phyloP scores from a whole-genome alignment of 257 asterid genomes.

The Solanum tarijense region DNA sequence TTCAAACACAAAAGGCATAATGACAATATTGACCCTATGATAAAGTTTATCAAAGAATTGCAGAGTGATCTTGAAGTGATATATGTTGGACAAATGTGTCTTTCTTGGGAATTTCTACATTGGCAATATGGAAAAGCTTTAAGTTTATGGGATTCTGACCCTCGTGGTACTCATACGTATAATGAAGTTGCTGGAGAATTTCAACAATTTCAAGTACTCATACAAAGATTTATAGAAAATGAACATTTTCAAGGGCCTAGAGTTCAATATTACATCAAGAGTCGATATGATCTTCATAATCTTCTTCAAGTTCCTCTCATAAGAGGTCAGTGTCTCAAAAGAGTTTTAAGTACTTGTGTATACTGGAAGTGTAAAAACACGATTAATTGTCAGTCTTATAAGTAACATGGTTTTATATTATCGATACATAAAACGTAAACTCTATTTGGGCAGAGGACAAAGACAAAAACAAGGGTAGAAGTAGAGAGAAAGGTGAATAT shows the following conservation, averaged over 20 bases:
- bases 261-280: slow-evolving; percentile 45
- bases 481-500: slow-evolving; percentile 27
- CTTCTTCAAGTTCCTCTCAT: slow-evolving; percentile 89
- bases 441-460: slow-evolving; percentile 45
- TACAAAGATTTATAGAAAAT: slow-evolving; percentile 79
- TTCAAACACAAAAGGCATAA: slow-evolving; percentile 40
- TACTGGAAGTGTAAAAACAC: fast-evolving
- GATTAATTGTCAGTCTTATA: background rate
- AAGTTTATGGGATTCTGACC: slow-evolving; percentile 67
- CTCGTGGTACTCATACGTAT: slow-evolving; percentile 38
- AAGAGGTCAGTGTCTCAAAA: slow-evolving; percentile 28
- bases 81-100: slow-evolving; percentile 90
- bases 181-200: slow-evolving; percentile 87
- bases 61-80: slow-evolving; percentile 77
- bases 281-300: slow-evolving; percentile 55
- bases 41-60: slow-evolving; percentile 57
- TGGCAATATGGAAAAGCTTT: slow-evolving; percentile 80
- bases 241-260: slow-evolving; percentile 80
- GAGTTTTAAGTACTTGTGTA: background rate
- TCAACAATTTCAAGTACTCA: slow-evolving; percentile 83
- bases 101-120: slow-evolving; percentile 87
- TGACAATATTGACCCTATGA: slow-evolving; percentile 61
- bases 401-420: background rate
- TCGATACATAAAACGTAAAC: background rate
- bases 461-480: slow-evolving; percentile 32